These are phyloP conservation scores for Solanum verrucosum DNA, from an alignment of 257 asterid species.

Conservation along the genomic window DNA sequence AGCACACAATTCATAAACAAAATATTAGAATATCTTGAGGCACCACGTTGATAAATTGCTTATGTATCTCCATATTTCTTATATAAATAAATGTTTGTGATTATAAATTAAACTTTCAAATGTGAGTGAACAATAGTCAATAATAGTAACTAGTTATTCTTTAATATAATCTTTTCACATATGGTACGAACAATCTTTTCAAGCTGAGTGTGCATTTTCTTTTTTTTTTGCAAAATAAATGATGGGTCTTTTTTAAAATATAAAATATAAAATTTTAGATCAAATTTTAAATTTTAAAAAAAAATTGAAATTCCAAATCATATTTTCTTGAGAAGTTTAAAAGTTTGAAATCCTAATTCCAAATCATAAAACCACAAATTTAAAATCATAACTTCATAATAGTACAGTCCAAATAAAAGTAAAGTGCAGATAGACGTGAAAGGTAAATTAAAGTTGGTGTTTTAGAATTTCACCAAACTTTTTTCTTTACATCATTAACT, in stretches of 20 bases:
- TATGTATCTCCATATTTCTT: no score
- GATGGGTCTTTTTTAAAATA: neutral
- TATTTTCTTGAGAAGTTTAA: no score
- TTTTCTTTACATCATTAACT: neutral
- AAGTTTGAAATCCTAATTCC: no score
- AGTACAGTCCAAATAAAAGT: neutral
- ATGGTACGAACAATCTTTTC: no score
- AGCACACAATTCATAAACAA: neutral
- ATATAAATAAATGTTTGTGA: no score
- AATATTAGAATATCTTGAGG: no score
- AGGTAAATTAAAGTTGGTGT: neutral
- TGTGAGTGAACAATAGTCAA: no score
- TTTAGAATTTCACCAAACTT: neutral
- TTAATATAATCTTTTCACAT: neutral
- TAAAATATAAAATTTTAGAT: no score
- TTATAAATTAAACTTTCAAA: no score
- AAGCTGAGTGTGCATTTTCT: accelerated
- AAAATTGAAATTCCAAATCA: neutral
- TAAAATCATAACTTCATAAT: no score
- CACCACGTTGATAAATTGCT: neutral
- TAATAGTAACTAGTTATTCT: neutral
- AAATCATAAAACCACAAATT: no score
- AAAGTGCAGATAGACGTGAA: neutral
- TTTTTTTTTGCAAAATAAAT: neutral
- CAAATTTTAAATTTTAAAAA: no score